Conservation (phyloP, 768 basidiomycete genomes). For the Suillus spraguei region DNA sequence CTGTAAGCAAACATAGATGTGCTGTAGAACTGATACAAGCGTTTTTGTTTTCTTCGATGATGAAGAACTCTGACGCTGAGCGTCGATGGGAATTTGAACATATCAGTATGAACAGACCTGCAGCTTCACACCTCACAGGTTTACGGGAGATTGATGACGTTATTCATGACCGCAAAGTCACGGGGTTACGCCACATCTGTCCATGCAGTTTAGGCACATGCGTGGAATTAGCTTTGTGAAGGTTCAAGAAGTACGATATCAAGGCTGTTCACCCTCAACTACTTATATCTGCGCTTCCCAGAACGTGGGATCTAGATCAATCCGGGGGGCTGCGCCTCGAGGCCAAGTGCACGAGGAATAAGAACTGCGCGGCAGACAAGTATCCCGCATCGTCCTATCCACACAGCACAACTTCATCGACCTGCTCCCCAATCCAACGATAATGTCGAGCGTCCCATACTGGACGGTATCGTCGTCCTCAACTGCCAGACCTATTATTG, state of each 20-base stretch:
- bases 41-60: background rate
- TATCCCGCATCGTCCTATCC: background rate
- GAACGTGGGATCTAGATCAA: slow-evolving; percentile 1
- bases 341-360: slow-evolving; percentile 2
- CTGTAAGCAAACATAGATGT: slow-evolving; percentile 8
- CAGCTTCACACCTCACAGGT: background rate
- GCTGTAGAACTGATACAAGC: background rate
- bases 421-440: background rate
- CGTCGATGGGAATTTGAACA: background rate
- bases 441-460: slow-evolving; percentile 6
- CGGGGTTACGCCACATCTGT: background rate
- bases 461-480: slow-evolving; percentile 1
- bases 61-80: background rate
- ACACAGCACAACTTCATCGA: background rate
- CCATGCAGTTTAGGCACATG: background rate
- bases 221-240: slow-evolving; percentile 6
- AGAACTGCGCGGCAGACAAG: background rate
- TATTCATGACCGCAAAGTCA: background rate
- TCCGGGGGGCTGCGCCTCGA: background rate
- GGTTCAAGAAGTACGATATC: background rate
- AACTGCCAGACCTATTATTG: background rate
- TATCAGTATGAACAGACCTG: background rate
- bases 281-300: background rate
- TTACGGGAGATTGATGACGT: background rate
- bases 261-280: background rate